Base-by-base conservation (phyloP, 768 basidiomycete genomes). In the Omphalotus guepiniiformis region DNA sequence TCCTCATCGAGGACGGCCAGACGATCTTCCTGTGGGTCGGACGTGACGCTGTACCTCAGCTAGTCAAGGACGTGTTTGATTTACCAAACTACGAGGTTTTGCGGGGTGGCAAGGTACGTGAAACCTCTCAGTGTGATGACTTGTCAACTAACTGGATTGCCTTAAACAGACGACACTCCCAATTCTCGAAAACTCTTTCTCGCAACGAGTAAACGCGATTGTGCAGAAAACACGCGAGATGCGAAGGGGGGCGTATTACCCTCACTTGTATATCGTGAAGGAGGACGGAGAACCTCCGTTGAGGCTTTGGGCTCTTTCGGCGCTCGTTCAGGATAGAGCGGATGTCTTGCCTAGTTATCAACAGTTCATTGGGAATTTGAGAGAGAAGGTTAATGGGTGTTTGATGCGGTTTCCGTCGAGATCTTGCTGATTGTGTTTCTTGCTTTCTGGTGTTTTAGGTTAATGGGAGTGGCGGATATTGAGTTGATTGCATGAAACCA, bases 11-110 rank as follows among this genome's bases (percentile, higher is more conserved):
- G 65, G 95, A 98, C 63, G 90, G 89, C 1, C 96, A 98, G 66
- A 94, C 89, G 18, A 90, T 99, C 60, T 98, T 99, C 82, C 74
- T 98, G 39, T 98, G 92, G 87, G 82, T 99, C 41, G 96, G 96
- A n/a, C 83, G 93, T 25, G 95, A 98, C 63, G 93, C 96, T 6
- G 93, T 98, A n/a, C 91, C 94, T 8, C 88, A 94, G 60, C 80
- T 98, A 39, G 71, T 98, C 51, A 74, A 85, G 74, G 96, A 99
- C 59, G 94, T 97, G 15, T 98, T 99, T 67, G 83, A 90, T 59
- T 74, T 97, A 28, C 85, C 88, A 1, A 84, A 68, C 54, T 97
- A 97, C 60, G 89, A 91, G 34, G 85, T 85, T 13, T 71, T 99
- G 43, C 87, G 88, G 42, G 92, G 92, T 39, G 96, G 96, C 56